phyloP scores from a whole-genome alignment of 352 stramenopile species.

The Pseudoperonospora humuli region DNA sequence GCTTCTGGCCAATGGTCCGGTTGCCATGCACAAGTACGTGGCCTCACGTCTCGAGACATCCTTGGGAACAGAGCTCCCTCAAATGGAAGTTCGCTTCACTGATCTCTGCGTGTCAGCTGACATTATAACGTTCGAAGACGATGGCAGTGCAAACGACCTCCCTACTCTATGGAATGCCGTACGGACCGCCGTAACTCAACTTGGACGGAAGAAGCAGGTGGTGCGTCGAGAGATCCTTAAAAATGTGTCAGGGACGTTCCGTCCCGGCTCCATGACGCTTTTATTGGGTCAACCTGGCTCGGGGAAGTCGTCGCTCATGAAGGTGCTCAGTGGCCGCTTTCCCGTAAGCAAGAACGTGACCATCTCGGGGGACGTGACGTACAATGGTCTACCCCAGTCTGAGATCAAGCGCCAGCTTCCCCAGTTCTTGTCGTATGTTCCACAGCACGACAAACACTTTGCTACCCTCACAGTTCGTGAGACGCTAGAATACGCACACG shows the following conservation, averaged over 20 bases:
- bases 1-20: conserved; percentile 31
- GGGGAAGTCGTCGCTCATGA: conserved; percentile 25
- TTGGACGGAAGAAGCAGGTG: conserved; percentile 21
- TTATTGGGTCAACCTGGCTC: conserved; percentile 21
- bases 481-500: conserved; percentile 50
- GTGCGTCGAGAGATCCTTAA: conserved; percentile 25
- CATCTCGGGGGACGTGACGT: conserved; percentile 36
- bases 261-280: conserved; percentile 29
- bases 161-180: conserved; percentile 45
- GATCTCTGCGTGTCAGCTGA: conserved; percentile 45
- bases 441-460: conserved; percentile 34
- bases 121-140: conserved; percentile 24
- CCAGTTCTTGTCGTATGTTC: conserved; percentile 46
- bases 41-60: conserved; percentile 30
- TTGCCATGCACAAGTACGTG: conserved; percentile 34
- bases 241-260: conserved; percentile 24
- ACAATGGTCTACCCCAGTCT: conserved; percentile 29
- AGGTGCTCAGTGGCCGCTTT: conserved; percentile 38
- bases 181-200: conserved; percentile 21
- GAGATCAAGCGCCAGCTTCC: conserved; percentile 33
- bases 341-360: conserved; percentile 26
- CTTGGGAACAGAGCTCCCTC: conserved; percentile 33
- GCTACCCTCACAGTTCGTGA: conserved; percentile 40
- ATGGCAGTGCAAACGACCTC: conserved; percentile 15
- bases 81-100: conserved; percentile 53